A percentile compares a stretch with the other conserved stretches of the same genome.
Conservation (phyloP, 345 rosid genomes). For the Hirschfeldia incana region DNA sequence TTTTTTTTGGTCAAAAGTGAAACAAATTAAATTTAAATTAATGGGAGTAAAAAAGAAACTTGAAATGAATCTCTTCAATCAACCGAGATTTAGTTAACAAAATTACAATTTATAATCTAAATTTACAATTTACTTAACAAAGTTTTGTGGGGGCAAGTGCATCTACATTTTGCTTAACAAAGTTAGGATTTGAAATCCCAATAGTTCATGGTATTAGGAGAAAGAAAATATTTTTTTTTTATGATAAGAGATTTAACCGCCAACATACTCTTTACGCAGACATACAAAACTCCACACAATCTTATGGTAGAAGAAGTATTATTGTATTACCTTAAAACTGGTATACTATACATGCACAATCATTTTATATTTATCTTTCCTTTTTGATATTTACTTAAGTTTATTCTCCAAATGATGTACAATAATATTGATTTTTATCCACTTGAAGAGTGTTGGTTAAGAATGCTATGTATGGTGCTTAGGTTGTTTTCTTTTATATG, state of each 20-base stretch:
- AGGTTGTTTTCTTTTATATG: background rate
- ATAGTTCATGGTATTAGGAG: too few species aligned
- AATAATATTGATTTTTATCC: background rate
- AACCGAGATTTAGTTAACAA: background rate
- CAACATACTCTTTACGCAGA: too few species aligned
- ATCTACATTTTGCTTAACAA: too few species aligned
- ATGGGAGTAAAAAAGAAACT: too few species aligned
- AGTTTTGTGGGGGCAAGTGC: background rate
- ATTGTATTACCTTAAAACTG: background rate
- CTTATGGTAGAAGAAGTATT: background rate
- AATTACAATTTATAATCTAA: background rate
- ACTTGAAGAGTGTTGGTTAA: background rate
- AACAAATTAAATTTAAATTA: too few species aligned
- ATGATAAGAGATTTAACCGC: too few species aligned
- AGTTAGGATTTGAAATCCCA: too few species aligned
- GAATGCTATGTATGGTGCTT: background rate
- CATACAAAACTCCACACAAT: background rate
- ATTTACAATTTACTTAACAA: background rate
- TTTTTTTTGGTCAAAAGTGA: too few species aligned
- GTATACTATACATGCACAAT: background rate
- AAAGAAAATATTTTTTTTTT: too few species aligned
- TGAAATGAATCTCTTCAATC: background rate
- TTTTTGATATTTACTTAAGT: background rate
- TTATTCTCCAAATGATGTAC: background rate
- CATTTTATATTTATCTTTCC: too few species aligned